Conservation (phyloP, 2,329 filamentous ascomycete species). For the Epicoccum sorghinum region DNA sequence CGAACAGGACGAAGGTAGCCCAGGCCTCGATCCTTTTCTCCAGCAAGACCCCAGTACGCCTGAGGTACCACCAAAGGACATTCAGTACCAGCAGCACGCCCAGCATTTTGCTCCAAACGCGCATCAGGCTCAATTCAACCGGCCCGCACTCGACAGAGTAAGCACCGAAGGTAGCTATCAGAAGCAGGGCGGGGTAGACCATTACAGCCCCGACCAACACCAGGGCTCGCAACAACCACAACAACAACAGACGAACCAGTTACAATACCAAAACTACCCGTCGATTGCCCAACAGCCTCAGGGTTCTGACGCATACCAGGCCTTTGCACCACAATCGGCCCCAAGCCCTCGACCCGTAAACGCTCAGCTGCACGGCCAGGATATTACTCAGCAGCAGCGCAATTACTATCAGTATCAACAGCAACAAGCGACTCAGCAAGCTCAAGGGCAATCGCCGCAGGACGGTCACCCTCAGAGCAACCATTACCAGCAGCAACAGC, state of each 20-base stretch:
- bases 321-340: conserved; percentile 40
- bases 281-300: conserved; percentile 31
- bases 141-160: conserved; percentile 47
- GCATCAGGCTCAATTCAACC: conserved; percentile 42
- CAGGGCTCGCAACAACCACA: conserved; percentile 38
- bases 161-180: conserved; percentile 48
- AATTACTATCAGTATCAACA: conserved; percentile 43
- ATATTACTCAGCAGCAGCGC: conserved; percentile 34
- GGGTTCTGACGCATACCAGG: conserved; percentile 38
- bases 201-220: conserved; percentile 48
- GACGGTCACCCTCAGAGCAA: conserved; percentile 32
- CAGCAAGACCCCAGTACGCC: conserved; percentile 42
- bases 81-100: conserved; percentile 37
- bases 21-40: conserved; percentile 46
- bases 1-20: conserved; percentile 46
- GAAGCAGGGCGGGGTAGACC: conserved; percentile 47
- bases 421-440: conserved; percentile 31
- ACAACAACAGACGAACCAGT: conserved; percentile 30
- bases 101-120: conserved; percentile 27
- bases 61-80: conserved; percentile 46
- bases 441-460: conserved; percentile 34
- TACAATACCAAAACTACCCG: conserved; percentile 42
- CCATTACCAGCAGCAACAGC: conserved; percentile 33
- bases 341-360: conserved; percentile 38
- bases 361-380: conserved; percentile 39